Base-by-base conservation (phyloP, 768 basidiomycete genomes). In the Clathrus columnatus region DNA sequence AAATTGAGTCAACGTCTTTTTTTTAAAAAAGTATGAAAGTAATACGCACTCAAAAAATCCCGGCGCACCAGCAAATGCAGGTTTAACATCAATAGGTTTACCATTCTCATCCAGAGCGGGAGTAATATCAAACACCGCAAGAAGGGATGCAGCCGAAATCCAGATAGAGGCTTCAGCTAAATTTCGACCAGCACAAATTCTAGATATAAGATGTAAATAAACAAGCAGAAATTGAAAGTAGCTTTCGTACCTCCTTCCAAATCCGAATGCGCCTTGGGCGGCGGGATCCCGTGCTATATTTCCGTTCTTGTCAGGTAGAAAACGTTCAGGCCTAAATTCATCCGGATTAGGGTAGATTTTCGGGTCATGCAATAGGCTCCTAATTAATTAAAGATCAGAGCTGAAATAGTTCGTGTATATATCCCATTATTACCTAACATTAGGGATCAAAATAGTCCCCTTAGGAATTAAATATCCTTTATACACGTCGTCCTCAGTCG, bases 251-350 rank as follows among this genome's bases (percentile, higher is more conserved):
- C 46, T 23, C 46, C 46, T 47, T 47, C 46, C 46, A 18, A 47
- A 47, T 23, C 46, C 46, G 11, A 47, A 47, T 3, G 46, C 26
- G 18, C 46, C 46, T 29, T 4, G 27, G 46, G 18, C 41, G 21
- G 10, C 4, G 7, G 20, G n/a, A 29, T n/a, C 21, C 30, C 50
- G 30, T 4, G 30, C 56, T 2, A 17, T 32, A 63, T 42, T 67
- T 65, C 41, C 62, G 64, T 4, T 64, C 10, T 36, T 59, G 14
- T 50, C 51, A 1, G 72, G 68, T 28, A 85, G 69, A 66, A 79
- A 85, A 27, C 84, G 78, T 50, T 80, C 80, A 20, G 84, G 84
- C 45, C 75, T 75, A 64, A 85, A 85, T 50, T 65, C 62, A 57
- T 75, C 69, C 3, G 83, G 83, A 44, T 80, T 70, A 30, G 69